Evolutionary conservation across 306 rosid species (phyloP).

Genomic region (Citrullus amarus): DNA sequence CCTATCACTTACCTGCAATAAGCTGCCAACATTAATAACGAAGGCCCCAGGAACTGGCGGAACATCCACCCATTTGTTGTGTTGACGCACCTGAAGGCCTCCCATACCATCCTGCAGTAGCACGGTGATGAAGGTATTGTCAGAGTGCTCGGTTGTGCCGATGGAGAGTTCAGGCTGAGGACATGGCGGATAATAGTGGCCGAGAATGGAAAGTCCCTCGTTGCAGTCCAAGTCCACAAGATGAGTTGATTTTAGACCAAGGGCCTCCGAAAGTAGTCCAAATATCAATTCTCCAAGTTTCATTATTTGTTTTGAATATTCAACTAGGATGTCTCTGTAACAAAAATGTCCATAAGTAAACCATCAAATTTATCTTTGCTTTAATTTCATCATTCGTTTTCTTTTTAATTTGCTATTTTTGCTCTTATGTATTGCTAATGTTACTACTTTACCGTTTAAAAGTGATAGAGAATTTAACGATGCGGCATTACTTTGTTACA

Average conservation of each 20-base stretch:
- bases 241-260: neutral
- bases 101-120: slow-evolving; percentile 27
- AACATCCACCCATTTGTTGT: slow-evolving; percentile 24
- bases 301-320: slow-evolving; percentile 8
- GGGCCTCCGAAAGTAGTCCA: too few species aligned
- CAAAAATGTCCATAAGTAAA: too few species aligned
- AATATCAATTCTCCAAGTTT: neutral
- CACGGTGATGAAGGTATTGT: slow-evolving; percentile 20
- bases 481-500: too few species aligned
- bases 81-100: slow-evolving; percentile 19
- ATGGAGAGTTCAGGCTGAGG: slow-evolving; percentile 27
- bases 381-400: too few species aligned
- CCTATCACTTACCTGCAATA: too few species aligned
- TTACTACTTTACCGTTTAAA: too few species aligned
- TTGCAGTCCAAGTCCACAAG: slow-evolving; percentile 12
- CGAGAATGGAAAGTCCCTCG: neutral
- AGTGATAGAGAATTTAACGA: too few species aligned
- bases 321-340: slow-evolving; percentile 12
- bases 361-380: too few species aligned
- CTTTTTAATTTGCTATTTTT: too few species aligned
- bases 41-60: slow-evolving; percentile 3
- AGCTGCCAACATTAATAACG: too few species aligned
- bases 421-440: too few species aligned
- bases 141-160: slow-evolving; percentile 17
- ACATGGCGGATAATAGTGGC: slow-evolving; percentile 31